Percentiles rank a stretch among this genome's conserved stretches.
Evolutionary conservation across 768 basidiomycete genomes (phyloP).

Genomic region (Lactarius psammicola): DNA sequence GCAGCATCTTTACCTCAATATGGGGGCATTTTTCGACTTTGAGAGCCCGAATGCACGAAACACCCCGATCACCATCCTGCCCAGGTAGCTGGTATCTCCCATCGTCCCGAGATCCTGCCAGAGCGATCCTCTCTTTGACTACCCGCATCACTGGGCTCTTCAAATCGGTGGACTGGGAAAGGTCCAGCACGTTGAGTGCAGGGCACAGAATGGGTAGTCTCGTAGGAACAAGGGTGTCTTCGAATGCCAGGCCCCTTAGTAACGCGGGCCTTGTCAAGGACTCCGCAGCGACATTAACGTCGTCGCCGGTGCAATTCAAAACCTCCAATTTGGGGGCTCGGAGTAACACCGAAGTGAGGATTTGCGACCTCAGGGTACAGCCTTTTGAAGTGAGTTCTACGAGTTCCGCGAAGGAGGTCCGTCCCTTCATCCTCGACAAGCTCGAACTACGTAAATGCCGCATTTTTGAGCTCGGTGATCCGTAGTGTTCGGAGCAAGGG

Average conservation of each 20-base stretch:
- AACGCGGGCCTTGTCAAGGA: neutral
- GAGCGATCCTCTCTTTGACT: conserved; percentile 19
- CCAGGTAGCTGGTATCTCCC: conserved; percentile 14
- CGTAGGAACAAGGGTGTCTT: neutral
- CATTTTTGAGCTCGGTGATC: neutral
- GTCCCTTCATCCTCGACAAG: conserved; percentile 13
- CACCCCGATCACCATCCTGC: conserved; percentile 7
- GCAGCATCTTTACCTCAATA: conserved; percentile 25
- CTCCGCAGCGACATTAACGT: no score
- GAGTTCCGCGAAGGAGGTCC: conserved; percentile 19
- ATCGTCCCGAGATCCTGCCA: conserved; percentile 8
- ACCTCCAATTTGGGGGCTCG: no score
- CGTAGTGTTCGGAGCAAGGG: conserved; percentile 22
- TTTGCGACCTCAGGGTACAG: neutral
- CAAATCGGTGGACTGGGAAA: conserved; percentile 20
- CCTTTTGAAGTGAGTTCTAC: conserved; percentile 14
- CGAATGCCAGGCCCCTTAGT: neutral
- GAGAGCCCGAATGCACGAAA: conserved; percentile 18
- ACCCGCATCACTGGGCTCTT: conserved; percentile 24
- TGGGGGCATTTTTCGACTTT: conserved; percentile 23
- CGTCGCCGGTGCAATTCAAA: no score
- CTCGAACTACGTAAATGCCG: neutral
- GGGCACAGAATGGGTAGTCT: conserved; percentile 26
- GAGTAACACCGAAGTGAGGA: conserved; percentile 4
- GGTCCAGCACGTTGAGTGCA: conserved; percentile 20